phyloP scores from a whole-genome alignment of 768 basidiomycete species.

The Russula compacta region DNA sequence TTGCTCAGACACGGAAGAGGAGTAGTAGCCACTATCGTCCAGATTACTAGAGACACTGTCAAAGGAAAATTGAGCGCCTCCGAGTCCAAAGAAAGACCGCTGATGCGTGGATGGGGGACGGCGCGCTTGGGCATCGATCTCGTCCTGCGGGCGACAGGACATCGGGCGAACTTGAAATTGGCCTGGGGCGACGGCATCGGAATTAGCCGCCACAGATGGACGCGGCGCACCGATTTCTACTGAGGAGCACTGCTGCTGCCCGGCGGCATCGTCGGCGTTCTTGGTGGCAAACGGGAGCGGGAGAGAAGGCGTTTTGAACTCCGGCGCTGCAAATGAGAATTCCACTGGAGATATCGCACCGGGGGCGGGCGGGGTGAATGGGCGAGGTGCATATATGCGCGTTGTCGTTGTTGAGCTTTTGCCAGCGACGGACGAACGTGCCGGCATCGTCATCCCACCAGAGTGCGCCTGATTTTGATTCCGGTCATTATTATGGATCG shows the following conservation, averaged over 20 bases:
- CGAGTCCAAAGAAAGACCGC: background rate
- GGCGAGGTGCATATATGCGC: constrained; percentile 17
- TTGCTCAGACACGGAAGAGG: constrained; percentile 2
- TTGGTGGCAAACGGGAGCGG: background rate
- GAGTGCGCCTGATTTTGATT: background rate
- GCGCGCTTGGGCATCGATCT: background rate
- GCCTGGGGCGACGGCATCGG: background rate
- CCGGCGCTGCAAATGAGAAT: background rate
- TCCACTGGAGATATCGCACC: background rate
- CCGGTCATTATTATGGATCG: background rate
- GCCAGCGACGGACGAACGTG: background rate
- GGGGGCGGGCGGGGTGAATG: constrained; percentile 2
- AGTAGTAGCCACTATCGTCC: constrained; percentile 17
- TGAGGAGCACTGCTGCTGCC: background rate
- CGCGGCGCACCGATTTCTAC: background rate
- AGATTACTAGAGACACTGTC: background rate
- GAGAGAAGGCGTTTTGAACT: constrained; percentile 11
- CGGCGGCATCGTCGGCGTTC: background rate
- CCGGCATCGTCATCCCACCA: background rate
- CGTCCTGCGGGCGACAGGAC: constrained; percentile 1
- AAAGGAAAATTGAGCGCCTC: background rate
- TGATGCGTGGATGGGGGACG: background rate
- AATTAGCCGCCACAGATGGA: background rate
- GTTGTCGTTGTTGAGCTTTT: background rate
- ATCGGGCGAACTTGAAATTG: background rate